Conservation (phyloP, 371 early-diverging fungal species). For the Dichotomocladium elegans region DNA sequence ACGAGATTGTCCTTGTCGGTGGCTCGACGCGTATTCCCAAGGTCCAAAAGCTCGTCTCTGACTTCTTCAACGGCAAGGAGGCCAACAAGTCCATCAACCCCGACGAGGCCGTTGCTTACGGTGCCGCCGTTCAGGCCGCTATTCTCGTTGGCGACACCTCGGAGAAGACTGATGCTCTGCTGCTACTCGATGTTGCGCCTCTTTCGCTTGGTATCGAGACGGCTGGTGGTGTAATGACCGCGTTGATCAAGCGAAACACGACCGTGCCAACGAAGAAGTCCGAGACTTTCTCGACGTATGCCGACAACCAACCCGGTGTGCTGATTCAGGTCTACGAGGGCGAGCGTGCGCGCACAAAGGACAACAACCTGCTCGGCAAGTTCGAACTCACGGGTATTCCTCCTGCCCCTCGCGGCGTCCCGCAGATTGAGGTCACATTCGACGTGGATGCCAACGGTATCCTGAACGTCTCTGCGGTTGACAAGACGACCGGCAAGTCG, state of each 20-base stretch:
- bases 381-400: constrained; percentile 96
- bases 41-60: constrained; percentile 96
- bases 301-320: constrained; percentile 98
- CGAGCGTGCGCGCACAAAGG: constrained; percentile 94
- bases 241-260: constrained; percentile 96
- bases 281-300: constrained; percentile 96
- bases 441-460: constrained; percentile 98
- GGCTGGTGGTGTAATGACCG: constrained; percentile 96
- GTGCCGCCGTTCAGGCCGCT: constrained; percentile 98
- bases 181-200: constrained; percentile 89
- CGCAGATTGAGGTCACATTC: constrained; percentile 98
- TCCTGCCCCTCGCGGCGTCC: constrained; percentile 96
- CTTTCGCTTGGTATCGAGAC: constrained; percentile 95
- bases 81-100: constrained; percentile 98
- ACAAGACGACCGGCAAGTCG: constrained; percentile 92
- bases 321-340: constrained; percentile 98
- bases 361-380: constrained; percentile 95
- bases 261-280: constrained; percentile 97
- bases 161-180: constrained; percentile 84
- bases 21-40: constrained; percentile 99
- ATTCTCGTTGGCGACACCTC: constrained; percentile 90
- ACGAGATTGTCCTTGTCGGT: constrained; percentile 97
- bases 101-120: constrained; percentile 98
- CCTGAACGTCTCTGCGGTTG: constrained; percentile 93
- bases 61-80: constrained; percentile 98